Base-by-base conservation (phyloP, 2,329 filamentous ascomycete genomes). In the Chalaropsis thielavioides region DNA sequence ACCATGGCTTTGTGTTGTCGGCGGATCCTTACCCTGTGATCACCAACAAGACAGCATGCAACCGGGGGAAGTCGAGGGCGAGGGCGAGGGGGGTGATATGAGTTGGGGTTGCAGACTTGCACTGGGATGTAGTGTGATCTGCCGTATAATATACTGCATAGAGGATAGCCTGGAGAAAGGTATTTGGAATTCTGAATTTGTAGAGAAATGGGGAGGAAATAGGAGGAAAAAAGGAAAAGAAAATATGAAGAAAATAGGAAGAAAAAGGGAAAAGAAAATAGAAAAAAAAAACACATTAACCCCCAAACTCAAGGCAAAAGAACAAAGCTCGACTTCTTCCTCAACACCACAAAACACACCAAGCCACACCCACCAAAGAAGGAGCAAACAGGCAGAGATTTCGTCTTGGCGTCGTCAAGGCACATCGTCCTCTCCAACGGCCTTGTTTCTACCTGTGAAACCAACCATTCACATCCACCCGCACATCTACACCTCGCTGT, bases 41-140 rank as follows among this genome's bases (percentile, higher is more conserved):
- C 24, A 51, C 24, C 51, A 31, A 15, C 5, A 7, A 7, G 51
- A 56, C 27, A 46, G 43, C 43, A 46, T 43, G 22, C 27, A 56
- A 31, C 19, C 8, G 49, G 44, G 44, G 22, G n/a, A n/a, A n/a
- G n/a, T n/a, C n/a, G n/a, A 31, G 31, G 31, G 31, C 2, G 31
- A 31, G 31, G 6, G 31, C 3, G 31, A 31, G 31, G 31, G 31
- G 31, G n/a, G n/a, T n/a, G n/a, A n/a, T 8, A 22, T 15, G 19
- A 1, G 8, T 35, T 17, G 7, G 51, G 7, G 51, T 35, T 56
- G 51, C 51, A 56, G 51, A 56, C 51, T 35, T 56, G 51, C 24
- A 56, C 51, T n/a, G 35, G 51, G 51, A 56, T 56, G 51, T 56
- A 35, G 51, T 56, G 51, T 56, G 51, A 56, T 56, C 51, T 56